Base-by-base conservation (phyloP, 2,329 filamentous ascomycete genomes). In the Cladophialophora immunda region DNA sequence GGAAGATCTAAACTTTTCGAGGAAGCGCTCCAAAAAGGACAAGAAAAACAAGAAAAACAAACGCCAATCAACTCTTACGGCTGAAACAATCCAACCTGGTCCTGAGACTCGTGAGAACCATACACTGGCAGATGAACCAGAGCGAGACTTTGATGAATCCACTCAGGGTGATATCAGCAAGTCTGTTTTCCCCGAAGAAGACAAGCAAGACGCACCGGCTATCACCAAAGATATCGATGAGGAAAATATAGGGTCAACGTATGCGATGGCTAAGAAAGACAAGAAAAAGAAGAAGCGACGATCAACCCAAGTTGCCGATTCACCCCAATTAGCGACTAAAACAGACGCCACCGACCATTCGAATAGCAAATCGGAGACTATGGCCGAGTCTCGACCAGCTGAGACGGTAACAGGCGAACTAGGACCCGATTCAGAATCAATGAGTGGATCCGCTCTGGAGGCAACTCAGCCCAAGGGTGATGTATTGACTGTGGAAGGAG, bases 1-100 rank as follows among this genome's bases (percentile, higher is more conserved):
- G 17, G 68, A 67, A 5, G 68, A 67, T 15, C 67, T 61, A 66
- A 41, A 13, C n/a, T n/a, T 67, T 22, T 32, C 69, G 13, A 17
- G 32, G n/a, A 69, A 66, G 38, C 64, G 19, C 13, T 52, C 63
- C 5, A 75, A 74, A 67, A 74, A 73, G 61, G 66, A 67, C 25
- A 71, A 71, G 50, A 72, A 75, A 54, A 74, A 66, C 30, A 61
- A 66, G 58, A 62, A 56, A 34, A 25, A 11, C 45, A 41, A 63
- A 25, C 50, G 45, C 3, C 63, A 63, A 47, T 56, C 50, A 19
- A 62, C 41, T 3, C 30, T 69, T 17, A 25, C 7, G 1, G 17
- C 52, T n/a, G 30, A 55, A 55, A 22, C 47, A 17, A 25, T 5
- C 13, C 38, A 54, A 17, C 15, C n/a, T 15, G 29, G 50, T 32